Conservation (phyloP, 2,329 filamentous ascomycete genomes). For the Aureobasidium sp. region DNA sequence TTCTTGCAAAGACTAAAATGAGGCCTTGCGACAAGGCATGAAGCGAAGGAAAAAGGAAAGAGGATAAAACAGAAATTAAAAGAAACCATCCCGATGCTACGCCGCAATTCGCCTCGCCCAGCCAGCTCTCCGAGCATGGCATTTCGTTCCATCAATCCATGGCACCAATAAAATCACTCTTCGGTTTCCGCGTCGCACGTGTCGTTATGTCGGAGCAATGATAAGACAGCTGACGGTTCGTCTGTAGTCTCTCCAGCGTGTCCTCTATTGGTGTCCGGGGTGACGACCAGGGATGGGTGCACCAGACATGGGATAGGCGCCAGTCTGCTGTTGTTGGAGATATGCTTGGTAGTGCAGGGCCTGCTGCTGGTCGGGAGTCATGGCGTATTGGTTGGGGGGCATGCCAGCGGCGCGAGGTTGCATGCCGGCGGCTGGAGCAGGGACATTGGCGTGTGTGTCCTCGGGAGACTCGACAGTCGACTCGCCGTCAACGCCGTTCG, state of each 20-base stretch:
- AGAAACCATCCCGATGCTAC: conserved; percentile 11
- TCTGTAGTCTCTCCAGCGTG: background rate
- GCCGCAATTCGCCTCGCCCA: conserved; percentile 9
- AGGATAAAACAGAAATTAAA: conserved; percentile 5
- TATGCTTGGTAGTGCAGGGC: conserved; percentile 33
- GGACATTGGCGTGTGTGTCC: conserved; percentile 60
- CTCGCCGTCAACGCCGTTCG: conserved; percentile 48
- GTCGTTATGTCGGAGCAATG: conserved; percentile 10
- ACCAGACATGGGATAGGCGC: conserved; percentile 30
- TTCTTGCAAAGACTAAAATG: background rate
- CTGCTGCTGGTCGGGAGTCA: conserved; percentile 33
- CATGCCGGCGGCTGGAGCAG: conserved; percentile 29
- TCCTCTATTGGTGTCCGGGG: conserved; percentile 13
- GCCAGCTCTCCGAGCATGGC: conserved; percentile 9
- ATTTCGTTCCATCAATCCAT: conserved; percentile 7
- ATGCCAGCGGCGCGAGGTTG: conserved; percentile 22
- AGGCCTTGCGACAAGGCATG: background rate
- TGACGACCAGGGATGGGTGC: conserved; percentile 19
- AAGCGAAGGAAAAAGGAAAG: conserved; percentile 10
- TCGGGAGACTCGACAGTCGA: conserved; percentile 74
- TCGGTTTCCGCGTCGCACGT: conserved; percentile 11
- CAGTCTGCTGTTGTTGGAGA: conserved; percentile 30
- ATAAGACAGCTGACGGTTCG: background rate
- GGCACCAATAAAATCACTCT: conserved; percentile 12
- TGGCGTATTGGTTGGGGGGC: conserved; percentile 24